phyloP scores from a whole-genome alignment of 139 green algal genomes.

The Chlorella ohadii region DNA sequence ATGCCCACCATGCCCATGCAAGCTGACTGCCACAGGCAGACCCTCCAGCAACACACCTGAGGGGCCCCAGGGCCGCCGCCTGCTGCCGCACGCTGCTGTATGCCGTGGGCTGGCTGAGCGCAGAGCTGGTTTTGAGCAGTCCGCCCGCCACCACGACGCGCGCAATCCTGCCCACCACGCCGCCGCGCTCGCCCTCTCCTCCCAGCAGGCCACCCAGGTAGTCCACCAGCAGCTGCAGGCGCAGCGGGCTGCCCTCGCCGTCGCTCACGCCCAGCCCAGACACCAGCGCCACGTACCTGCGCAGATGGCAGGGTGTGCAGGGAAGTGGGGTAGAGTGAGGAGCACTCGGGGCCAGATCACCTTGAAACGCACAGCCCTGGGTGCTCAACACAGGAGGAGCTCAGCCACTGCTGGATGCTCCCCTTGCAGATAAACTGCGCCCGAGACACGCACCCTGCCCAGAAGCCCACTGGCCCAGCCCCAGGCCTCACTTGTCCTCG shows the following conservation, averaged over 20 bases:
- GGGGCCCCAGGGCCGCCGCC: constrained; percentile 54
- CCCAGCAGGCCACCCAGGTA: constrained; percentile 87
- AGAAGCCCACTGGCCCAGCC: too few species aligned
- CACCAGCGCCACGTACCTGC: constrained; percentile 89
- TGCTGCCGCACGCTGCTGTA: constrained; percentile 67
- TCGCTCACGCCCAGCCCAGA: constrained; percentile 90
- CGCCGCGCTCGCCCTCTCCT: constrained; percentile 62
- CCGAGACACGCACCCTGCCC: too few species aligned
- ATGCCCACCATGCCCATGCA: too few species aligned
- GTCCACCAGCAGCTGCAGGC: constrained; percentile 83
- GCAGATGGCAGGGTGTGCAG: background rate
- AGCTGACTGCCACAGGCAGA: too few species aligned
- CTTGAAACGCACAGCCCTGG: too few species aligned
- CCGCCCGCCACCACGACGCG: constrained; percentile 82
- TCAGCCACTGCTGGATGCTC: too few species aligned
- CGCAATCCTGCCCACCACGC: constrained; percentile 59
- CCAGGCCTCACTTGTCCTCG: constrained; percentile 22
- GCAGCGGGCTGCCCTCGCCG: constrained; percentile 32
- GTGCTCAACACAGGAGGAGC: too few species aligned
- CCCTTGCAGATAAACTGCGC: too few species aligned
- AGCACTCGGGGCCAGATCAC: too few species aligned
- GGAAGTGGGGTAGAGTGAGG: background rate
- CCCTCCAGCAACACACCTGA: constrained; percentile 48
- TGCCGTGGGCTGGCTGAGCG: constrained; percentile 62
- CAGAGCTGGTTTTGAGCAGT: constrained; percentile 48